A percentile compares a stretch with the other conserved stretches of the same genome.
Evolutionary conservation across 176 grass and related monocot species (phyloP).

Genomic region (Pharus latifolius): DNA sequence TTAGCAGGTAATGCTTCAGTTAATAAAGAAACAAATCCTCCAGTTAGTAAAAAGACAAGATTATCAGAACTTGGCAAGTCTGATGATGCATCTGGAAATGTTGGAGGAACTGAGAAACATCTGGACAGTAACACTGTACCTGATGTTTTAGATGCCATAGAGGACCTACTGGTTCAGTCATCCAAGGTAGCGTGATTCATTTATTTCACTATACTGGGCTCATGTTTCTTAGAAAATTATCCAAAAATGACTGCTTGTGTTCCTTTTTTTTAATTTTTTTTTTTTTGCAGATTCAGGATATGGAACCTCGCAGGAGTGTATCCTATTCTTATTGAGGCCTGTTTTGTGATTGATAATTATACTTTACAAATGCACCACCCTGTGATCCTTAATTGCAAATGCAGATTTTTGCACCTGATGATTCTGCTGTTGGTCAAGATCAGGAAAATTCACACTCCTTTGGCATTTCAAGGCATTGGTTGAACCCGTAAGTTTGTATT

Average conservation of each 20-base stretch:
- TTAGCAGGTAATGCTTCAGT: slow-evolving; percentile 20
- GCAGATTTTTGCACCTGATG: slow-evolving; percentile 63
- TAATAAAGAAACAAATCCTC: slow-evolving; percentile 32
- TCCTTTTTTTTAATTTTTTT: background rate
- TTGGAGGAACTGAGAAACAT: slow-evolving; percentile 29
- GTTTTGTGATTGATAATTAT: background rate
- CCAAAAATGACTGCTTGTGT: background rate
- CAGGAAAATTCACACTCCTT: slow-evolving; percentile 40
- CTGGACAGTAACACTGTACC: slow-evolving; percentile 32
- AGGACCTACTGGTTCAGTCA: slow-evolving; percentile 71
- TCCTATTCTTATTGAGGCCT: slow-evolving; percentile 30
- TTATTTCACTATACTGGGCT: slow-evolving; percentile 5
- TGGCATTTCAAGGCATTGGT: slow-evolving; percentile 52
- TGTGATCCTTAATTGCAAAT: slow-evolving; percentile 20
- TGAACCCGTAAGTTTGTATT: slow-evolving; percentile 45
- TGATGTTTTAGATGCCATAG: slow-evolving; percentile 79
- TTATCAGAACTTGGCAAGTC: slow-evolving; percentile 18
- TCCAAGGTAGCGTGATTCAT: slow-evolving; percentile 45
- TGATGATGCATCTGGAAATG: slow-evolving; percentile 24
- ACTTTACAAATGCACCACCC: background rate
- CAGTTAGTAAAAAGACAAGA: slow-evolving; percentile 38
- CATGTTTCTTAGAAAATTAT: background rate
- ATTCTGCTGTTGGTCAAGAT: slow-evolving; percentile 34
- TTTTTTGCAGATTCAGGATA: slow-evolving; percentile 55
- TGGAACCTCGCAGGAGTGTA: slow-evolving; percentile 46